Evolutionary conservation across 148 eudicot species (phyloP), one percentile per base, ranked within the genome.

Genomic region (Bassia scoparia): DNA sequence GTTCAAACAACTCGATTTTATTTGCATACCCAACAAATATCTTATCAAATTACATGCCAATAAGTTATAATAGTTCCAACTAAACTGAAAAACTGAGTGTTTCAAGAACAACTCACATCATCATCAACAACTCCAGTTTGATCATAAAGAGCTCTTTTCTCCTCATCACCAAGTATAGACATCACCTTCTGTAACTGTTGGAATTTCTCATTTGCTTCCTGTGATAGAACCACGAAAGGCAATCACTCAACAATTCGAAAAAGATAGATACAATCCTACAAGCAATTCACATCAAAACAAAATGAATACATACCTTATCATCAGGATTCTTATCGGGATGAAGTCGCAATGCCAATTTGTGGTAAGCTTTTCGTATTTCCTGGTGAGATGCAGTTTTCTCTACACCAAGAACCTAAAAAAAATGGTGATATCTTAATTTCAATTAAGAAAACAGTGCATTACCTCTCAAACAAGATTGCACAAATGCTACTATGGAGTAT

Each of bases 291-390:
- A 30, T 10, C 24, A 53, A 23, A 29, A 29, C 26, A 64, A 60
- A 9, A 21, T 9, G 41, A 53, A 54, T 18, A 17, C 75, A 68
- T 55, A 95, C 99, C 97, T 92, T 90, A 78, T 95, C 92, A 55
- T 85, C 85, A 72, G 99, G 99, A 78, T 95, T 95, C 81, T 95
- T 95, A 81, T 95, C 99, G 71, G 99, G 99, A 84, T 95, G 97
- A 68, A 95, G 84, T 46, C 94, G 86, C 72, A 95, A 77, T 27
- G 99, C 99, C 85, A 95, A 71, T 81, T 88, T 95, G 76, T 95
- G 84, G 69, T 95, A 95, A 52, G 99, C 96, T 73, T 85, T 95
- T 79, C 86, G 93, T 66, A 95, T 90, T 79, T 95, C 97, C 82
- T 83, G 89, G 58, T 90, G 96, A 68, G 94, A 78, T 59, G 94